Percentiles rank a stretch among this genome's conserved stretches.
phyloP scores from a whole-genome alignment of 1,284 basidiomycete species.

The Boletus holoroseus region DNA sequence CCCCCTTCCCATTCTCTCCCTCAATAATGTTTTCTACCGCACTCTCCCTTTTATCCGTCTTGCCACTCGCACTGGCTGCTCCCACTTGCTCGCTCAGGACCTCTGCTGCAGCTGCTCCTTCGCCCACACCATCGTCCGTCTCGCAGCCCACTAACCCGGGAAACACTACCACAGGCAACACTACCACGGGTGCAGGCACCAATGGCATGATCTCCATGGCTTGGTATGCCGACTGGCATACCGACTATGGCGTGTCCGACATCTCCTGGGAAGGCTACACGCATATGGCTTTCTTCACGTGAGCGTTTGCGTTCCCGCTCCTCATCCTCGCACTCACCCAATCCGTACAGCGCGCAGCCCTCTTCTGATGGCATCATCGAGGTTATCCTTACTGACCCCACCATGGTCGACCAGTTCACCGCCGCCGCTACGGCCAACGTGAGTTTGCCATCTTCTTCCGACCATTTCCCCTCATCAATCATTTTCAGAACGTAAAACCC shows the following conservation, averaged over 20 bases:
- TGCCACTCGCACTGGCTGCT: constrained; percentile 30
- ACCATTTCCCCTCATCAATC: neutral
- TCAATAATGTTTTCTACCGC: constrained; percentile 18
- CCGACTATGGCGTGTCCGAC: constrained; percentile 40
- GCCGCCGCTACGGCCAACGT: constrained; percentile 51
- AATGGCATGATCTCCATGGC: constrained; percentile 40
- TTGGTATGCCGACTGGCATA: constrained; percentile 65
- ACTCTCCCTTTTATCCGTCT: constrained; percentile 21
- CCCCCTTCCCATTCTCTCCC: constrained; percentile 1
- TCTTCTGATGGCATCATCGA: constrained; percentile 40
- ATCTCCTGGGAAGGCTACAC: constrained; percentile 62
- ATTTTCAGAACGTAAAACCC: constrained; percentile 55
- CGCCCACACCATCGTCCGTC: constrained; percentile 7
- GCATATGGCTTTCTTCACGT: constrained; percentile 59
- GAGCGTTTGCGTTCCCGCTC: constrained; percentile 30
- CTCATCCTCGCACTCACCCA: neutral
- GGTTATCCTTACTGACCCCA: constrained; percentile 33
- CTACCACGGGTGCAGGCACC: constrained; percentile 28
- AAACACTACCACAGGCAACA: constrained; percentile 11
- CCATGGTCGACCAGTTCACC: constrained; percentile 37
- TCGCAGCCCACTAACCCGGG: constrained; percentile 4
- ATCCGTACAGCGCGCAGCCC: constrained; percentile 38
- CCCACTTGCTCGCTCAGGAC: constrained; percentile 24
- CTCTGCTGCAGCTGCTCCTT: neutral
- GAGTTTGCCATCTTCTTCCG: constrained; percentile 15